These are phyloP conservation scores for Lumnitzera racemosa DNA, from an alignment of 345 rosid species.

Conservation along the genomic window DNA sequence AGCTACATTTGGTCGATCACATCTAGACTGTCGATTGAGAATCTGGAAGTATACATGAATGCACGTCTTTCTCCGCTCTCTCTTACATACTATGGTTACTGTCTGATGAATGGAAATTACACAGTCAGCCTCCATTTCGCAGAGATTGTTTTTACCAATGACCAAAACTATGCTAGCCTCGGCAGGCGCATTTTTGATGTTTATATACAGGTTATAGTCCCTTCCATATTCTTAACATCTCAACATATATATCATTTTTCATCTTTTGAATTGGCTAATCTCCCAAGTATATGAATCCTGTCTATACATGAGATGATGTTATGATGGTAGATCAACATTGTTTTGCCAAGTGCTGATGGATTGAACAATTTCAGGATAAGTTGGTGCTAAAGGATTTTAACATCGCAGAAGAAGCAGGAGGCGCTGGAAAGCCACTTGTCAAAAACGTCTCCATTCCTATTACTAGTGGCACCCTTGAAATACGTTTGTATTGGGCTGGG, in stretches of 20 bases:
- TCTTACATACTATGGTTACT: slow-evolving; percentile 62
- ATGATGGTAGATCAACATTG: not conserved
- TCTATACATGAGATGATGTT: not conserved
- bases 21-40: slow-evolving; percentile 17
- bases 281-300: no score
- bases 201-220: slow-evolving; percentile 44
- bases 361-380: slow-evolving; percentile 29
- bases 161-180: slow-evolving; percentile 32
- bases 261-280: slow-evolving; percentile 3
- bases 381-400: slow-evolving; percentile 42
- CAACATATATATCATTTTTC: not conserved
- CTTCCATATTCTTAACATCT: not conserved
- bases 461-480: slow-evolving; percentile 27
- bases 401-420: slow-evolving; percentile 37
- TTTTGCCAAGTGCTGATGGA: not conserved
- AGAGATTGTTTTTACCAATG: slow-evolving; percentile 48
- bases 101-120: slow-evolving; percentile 53
- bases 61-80: slow-evolving; percentile 54
- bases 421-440: slow-evolving; percentile 26
- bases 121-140: slow-evolving; percentile 44
- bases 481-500: slow-evolving; percentile 51
- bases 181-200: slow-evolving; percentile 56
- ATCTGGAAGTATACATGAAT: slow-evolving; percentile 33
- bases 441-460: slow-evolving; percentile 21
- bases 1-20: slow-evolving; percentile 23